Evolutionary conservation across 192 early-diverging fungal species (phyloP).

Genomic region (Geranomyces variabilis): DNA sequence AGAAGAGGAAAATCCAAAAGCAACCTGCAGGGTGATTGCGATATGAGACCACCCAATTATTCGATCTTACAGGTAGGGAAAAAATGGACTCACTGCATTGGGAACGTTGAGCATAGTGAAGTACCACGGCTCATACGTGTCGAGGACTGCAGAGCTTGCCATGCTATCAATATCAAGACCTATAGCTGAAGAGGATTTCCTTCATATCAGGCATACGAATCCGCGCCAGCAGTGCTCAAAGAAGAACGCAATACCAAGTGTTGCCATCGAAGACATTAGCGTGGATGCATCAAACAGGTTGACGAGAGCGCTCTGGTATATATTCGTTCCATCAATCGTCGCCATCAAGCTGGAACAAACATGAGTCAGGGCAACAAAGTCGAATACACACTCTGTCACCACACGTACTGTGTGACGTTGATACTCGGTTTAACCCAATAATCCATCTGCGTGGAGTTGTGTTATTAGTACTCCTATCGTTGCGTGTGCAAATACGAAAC

Average conservation of each 20-base stretch:
- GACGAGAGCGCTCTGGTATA: background rate
- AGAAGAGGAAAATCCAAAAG: slow-evolving; percentile 3
- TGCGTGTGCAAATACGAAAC: too few species aligned
- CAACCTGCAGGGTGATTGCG: too few species aligned
- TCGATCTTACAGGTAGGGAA: background rate
- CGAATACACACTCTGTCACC: background rate
- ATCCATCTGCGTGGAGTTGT: background rate
- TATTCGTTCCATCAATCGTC: background rate
- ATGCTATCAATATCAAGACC: too few species aligned
- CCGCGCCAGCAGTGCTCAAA: too few species aligned
- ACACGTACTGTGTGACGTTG: slow-evolving; percentile 9
- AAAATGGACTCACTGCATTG: background rate
- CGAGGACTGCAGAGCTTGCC: too few species aligned
- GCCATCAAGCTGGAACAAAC: background rate
- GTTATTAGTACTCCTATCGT: background rate
- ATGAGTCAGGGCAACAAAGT: background rate
- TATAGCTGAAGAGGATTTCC: too few species aligned
- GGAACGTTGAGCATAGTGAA: background rate
- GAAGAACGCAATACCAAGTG: background rate
- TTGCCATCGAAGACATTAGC: background rate
- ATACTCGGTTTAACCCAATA: background rate
- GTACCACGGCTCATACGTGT: background rate
- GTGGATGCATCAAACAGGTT: slow-evolving; percentile 24
- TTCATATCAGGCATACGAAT: too few species aligned
- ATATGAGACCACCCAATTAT: background rate